A percentile compares a stretch with the other conserved stretches of the same genome.
Evolutionary conservation across 169 alveolate genomes (phyloP).

Genomic region (Plasmodium reichenowi): DNA sequence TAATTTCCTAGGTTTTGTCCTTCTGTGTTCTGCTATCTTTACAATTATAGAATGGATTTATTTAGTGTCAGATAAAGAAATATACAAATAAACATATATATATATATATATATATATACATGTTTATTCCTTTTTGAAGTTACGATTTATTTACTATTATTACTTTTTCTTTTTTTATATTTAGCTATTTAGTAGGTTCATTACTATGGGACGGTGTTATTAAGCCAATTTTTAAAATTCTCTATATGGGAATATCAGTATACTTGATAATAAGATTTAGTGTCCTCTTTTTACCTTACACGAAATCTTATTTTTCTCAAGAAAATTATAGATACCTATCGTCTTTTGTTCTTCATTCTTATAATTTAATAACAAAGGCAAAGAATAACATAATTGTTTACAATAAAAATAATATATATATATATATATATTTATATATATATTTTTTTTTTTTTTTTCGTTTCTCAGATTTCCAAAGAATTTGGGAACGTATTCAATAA

Average conservation of each 20-base stretch:
- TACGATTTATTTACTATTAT: not conserved
- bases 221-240: constrained; percentile 59
- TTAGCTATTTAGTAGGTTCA: constrained; percentile 34
- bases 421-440: not conserved
- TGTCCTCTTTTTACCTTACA: constrained; percentile 62
- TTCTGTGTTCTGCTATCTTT: constrained; percentile 68
- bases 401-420: not conserved
- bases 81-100: not conserved
- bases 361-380: constrained; percentile 59
- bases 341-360: constrained; percentile 20
- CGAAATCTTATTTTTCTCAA: constrained; percentile 59
- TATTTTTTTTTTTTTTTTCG: not conserved
- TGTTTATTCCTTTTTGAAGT: not conserved
- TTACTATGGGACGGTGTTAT: constrained; percentile 71
- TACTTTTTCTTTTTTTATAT: constrained; percentile 14
- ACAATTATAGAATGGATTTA: constrained; percentile 73
- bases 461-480: constrained; percentile 35
- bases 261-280: constrained; percentile 28
- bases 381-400: not conserved
- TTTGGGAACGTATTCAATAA: constrained; percentile 18
- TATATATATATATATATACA: not conserved
- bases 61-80: constrained; percentile 33
- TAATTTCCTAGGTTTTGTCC: constrained; percentile 59
- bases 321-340: constrained; percentile 60
- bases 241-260: constrained; percentile 52